Evolutionary conservation across 805 yeast species (phyloP).

Genomic region (Metschnikowia borealis): DNA sequence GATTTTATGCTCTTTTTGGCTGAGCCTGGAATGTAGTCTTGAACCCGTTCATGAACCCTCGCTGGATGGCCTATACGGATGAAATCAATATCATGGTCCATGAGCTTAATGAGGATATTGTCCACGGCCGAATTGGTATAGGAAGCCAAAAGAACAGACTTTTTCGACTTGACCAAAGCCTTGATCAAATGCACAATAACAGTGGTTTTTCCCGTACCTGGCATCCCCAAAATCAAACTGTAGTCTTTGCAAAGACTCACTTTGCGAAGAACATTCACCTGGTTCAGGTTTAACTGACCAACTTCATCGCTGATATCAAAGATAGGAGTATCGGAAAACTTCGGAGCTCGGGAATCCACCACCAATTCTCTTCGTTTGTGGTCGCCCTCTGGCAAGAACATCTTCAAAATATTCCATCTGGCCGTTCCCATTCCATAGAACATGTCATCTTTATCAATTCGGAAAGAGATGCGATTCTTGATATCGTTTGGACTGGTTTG

Average conservation of each 20-base stretch:
- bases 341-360: slow-evolving; percentile 53
- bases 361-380: slow-evolving; percentile 41
- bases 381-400: slow-evolving; percentile 55
- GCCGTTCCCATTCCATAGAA: slow-evolving; percentile 73
- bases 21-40: slow-evolving; percentile 46
- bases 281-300: slow-evolving; percentile 62
- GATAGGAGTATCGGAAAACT: slow-evolving; percentile 27
- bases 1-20: slow-evolving; percentile 27
- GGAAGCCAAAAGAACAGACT: slow-evolving; percentile 72
- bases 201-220: slow-evolving; percentile 96
- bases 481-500: slow-evolving; percentile 5
- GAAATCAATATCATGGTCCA: slow-evolving; percentile 36
- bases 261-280: slow-evolving; percentile 59
- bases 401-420: slow-evolving; percentile 66
- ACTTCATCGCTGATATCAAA: slow-evolving; percentile 13
- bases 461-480: slow-evolving; percentile 29
- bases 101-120: slow-evolving; percentile 76
- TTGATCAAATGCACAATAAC: slow-evolving; percentile 75
- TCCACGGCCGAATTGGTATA: slow-evolving; percentile 97
- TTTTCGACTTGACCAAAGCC: slow-evolving; percentile 53
- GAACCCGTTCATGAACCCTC: slow-evolving; percentile 60
- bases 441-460: slow-evolving; percentile 80
- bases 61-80: slow-evolving; percentile 63
- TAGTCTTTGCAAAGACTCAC: slow-evolving; percentile 69
- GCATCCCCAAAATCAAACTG: slow-evolving; percentile 88